Percentiles rank a stretch among this genome's conserved stretches.
Conservation (phyloP, 129 eudicot species). For the Lactuca sativa region DNA sequence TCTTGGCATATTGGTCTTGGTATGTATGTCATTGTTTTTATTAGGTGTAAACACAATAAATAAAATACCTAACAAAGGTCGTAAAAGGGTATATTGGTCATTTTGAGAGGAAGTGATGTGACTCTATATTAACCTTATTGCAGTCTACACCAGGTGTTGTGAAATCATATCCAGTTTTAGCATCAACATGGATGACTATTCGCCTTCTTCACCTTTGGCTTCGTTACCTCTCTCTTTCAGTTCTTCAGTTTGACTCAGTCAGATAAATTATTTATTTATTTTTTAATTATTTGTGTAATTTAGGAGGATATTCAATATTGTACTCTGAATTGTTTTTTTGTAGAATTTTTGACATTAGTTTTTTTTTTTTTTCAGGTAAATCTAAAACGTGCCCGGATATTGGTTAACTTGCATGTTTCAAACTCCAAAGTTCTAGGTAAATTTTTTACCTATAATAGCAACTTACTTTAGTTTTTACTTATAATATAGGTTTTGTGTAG, state of each 20-base stretch:
- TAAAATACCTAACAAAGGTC: too few relatives aligned
- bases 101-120: background rate
- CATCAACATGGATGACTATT: slow-evolving; percentile 72
- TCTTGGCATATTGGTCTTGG: slow-evolving; percentile 81
- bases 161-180: slow-evolving; percentile 60
- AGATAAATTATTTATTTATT: slow-evolving; percentile 22
- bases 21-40: slow-evolving; percentile 35
- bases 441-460: too few relatives aligned
- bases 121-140: slow-evolving; percentile 12
- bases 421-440: slow-evolving; percentile 63
- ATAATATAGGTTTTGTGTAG: too few relatives aligned
- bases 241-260: slow-evolving; percentile 76
- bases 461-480: too few relatives aligned
- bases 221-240: slow-evolving; percentile 88
- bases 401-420: slow-evolving; percentile 67
- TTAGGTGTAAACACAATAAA: background rate
- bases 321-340: background rate
- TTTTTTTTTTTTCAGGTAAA: slow-evolving; percentile 56
- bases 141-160: slow-evolving; percentile 86
- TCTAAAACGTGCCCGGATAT: slow-evolving; percentile 97
- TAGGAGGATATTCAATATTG: background rate
- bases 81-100: too few relatives aligned
- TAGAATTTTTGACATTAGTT: slow-evolving; percentile 14
- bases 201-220: slow-evolving; percentile 95
- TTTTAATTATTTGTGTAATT: slow-evolving; percentile 4